These are phyloP conservation scores for Amoeboaphelidium protococcarum DNA, from an alignment of 371 early-diverging fungal genomes.

Conservation along the genomic window DNA sequence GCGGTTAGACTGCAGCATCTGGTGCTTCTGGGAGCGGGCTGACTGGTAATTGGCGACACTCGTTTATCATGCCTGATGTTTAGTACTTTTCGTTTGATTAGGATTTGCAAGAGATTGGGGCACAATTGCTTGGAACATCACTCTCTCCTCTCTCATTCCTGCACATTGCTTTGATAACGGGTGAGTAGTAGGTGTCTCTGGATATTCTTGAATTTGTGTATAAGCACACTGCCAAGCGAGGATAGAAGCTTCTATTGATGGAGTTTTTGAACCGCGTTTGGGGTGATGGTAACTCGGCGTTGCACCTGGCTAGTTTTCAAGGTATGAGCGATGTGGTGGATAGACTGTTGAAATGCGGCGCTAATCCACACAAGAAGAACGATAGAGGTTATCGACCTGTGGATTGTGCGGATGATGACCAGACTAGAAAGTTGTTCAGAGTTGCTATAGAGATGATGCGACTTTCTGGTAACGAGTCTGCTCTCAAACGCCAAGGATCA, in stretches of 20 bases:
- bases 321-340: slow-evolving; percentile 33
- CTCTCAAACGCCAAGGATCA: not conserved
- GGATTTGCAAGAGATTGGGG: too few species aligned
- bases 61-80: too few species aligned
- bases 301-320: slow-evolving; percentile 38
- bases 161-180: slow-evolving; percentile 28
- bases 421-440: slow-evolving; percentile 19
- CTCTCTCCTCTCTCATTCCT: slow-evolving; percentile 18
- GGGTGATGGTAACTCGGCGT: slow-evolving; percentile 33
- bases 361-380: slow-evolving; percentile 22
- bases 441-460: slow-evolving; percentile 19
- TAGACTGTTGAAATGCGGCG: slow-evolving; percentile 26
- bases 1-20: too few species aligned
- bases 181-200: slow-evolving; percentile 29
- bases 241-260: slow-evolving; percentile 25
- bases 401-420: slow-evolving; percentile 36
- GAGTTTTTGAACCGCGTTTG: slow-evolving; percentile 37
- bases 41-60: too few species aligned
- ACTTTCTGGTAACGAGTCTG: not conserved
- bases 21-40: too few species aligned
- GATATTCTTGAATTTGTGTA: slow-evolving; percentile 28
- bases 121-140: not conserved
- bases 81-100: too few species aligned
- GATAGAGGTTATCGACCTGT: slow-evolving; percentile 19
- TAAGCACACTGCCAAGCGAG: slow-evolving; percentile 20